phyloP scores from a whole-genome alignment of 78 protist genomes.

The Pelomyxa schiedti region DNA sequence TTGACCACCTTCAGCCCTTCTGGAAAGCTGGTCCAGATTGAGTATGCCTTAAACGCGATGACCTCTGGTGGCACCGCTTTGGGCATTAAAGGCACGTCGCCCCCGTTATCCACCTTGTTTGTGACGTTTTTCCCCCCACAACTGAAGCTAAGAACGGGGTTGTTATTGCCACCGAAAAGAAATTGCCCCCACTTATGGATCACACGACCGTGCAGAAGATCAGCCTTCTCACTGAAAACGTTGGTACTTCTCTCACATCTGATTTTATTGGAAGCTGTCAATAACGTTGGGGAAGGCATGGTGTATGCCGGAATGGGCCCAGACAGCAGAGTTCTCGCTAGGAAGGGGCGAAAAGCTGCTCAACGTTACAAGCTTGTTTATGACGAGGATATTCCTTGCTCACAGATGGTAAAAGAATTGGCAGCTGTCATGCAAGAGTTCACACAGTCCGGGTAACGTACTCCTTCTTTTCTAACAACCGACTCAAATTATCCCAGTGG shows the following conservation, averaged over 20 bases:
- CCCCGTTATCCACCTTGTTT: neutral
- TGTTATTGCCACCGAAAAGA: slow-evolving; percentile 96
- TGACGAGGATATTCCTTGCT: slow-evolving; percentile 74
- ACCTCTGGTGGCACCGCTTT: slow-evolving; percentile 81
- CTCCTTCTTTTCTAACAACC: neutral
- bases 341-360: slow-evolving; percentile 86
- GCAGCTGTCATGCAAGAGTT: slow-evolving; percentile 97
- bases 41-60: slow-evolving; percentile 95
- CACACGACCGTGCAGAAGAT: slow-evolving; percentile 72
- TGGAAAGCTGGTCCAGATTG: slow-evolving; percentile 98
- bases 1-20: slow-evolving; percentile 98
- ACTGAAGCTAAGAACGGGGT: slow-evolving; percentile 90
- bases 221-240: slow-evolving; percentile 37
- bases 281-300: too few species aligned
- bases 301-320: slow-evolving; percentile 97
- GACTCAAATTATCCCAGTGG: slow-evolving; percentile 48
- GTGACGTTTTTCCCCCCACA: neutral
- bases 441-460: slow-evolving; percentile 90
- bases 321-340: slow-evolving; percentile 74
- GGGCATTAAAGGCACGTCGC: slow-evolving; percentile 88
- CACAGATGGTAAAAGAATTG: slow-evolving; percentile 82
- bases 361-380: slow-evolving; percentile 70
- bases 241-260: too few species aligned
- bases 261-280: too few species aligned
- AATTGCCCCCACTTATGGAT: slow-evolving; percentile 80